Base-by-base conservation (phyloP, 345 rosid genomes). In the Pelargonium nanum region DNA sequence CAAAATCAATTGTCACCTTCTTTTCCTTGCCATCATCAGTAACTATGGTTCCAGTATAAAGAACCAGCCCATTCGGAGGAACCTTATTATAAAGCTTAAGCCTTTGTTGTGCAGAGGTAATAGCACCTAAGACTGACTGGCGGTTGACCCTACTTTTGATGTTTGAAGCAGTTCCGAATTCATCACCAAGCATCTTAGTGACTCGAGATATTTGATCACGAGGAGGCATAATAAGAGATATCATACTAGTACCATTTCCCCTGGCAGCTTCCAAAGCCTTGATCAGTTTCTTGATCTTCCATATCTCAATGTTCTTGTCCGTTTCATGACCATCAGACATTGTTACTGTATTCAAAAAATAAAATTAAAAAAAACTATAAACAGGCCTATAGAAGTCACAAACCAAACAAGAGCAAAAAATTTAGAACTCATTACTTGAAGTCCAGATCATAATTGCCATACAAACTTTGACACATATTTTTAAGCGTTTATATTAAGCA, bases 101-200 rank as follows among this genome's bases (percentile, higher is more conserved):
- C 26, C 53, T 40, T 40, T 59, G 53, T n/a, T 59, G 63, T 0
- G 53, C 53, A 34, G 52, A 59, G 1, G 63, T 59, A 22, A 59
- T 59, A 26, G 63, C 63, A 17, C 62, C 51, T 21, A 59, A 32
- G 17, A 59, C 62, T 15, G 62, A 59, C 24, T 21, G 26, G 1
- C 62, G 52, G 32, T 59, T 59, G 25, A 32, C 62, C 19, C 62
- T 32, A 32, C 52, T 32, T 34, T 59, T 59, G 24, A 59, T 59
- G 25, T 59, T 59, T 19, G 62, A 59, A 32, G 62, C 62, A 32
- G 62, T 59, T 59, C 62, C 62, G 32, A 32, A 32, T 23, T 59
- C 62, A 32, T 59, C 62, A 1, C 62, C 62, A 32, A 59, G 52
- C 62, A 59, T 32, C 52, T 59, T 59, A n/a, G 48, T 40, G 48